Conservation (phyloP, 108 stramenopile genomes). For the Licmophora abbreviata region DNA sequence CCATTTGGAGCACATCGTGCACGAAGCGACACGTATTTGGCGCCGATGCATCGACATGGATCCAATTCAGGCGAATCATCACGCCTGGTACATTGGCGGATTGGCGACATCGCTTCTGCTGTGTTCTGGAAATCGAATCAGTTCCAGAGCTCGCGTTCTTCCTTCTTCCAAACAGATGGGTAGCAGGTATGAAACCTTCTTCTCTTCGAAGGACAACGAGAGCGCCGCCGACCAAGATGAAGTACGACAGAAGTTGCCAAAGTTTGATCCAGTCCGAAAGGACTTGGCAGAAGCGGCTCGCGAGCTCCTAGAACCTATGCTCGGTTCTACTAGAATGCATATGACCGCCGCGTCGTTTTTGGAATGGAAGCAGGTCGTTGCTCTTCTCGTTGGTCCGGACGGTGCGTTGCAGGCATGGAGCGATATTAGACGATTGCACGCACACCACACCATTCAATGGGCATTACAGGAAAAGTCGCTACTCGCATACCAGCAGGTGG, state of each 20-base stretch:
- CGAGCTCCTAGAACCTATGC: conserved; percentile 10
- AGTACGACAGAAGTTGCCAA: conserved; percentile 18
- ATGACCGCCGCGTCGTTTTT: conserved; percentile 19
- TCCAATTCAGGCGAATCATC: conserved; percentile 16
- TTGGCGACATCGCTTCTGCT: conserved; percentile 24
- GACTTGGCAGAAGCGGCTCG: too few relatives aligned
- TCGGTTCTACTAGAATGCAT: background rate
- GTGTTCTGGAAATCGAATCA: conserved; percentile 36
- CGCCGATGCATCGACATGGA: conserved; percentile 16
- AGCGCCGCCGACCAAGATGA: conserved; percentile 10
- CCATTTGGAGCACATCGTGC: conserved; percentile 26
- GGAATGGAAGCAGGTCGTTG: conserved; percentile 36
- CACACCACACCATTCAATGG: conserved; percentile 13
- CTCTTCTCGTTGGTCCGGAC: conserved; percentile 20
- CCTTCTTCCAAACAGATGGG: conserved; percentile 18
- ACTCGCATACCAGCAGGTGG: background rate
- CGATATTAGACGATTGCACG: conserved; percentile 7
- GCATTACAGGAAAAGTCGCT: conserved; percentile 6
- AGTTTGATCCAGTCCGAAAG: conserved; percentile 25
- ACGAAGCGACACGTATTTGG: conserved; percentile 16
- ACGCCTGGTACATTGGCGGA: conserved; percentile 28
- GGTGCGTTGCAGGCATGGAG: conserved; percentile 3
- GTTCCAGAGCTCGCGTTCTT: conserved; percentile 6
- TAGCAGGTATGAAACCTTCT: too few relatives aligned
- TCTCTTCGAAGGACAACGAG: too few relatives aligned